Evolutionary conservation across 257 asterid species (phyloP), one percentile per base, ranked within the genome.

Genomic region (Solanum clarkiae): DNA sequence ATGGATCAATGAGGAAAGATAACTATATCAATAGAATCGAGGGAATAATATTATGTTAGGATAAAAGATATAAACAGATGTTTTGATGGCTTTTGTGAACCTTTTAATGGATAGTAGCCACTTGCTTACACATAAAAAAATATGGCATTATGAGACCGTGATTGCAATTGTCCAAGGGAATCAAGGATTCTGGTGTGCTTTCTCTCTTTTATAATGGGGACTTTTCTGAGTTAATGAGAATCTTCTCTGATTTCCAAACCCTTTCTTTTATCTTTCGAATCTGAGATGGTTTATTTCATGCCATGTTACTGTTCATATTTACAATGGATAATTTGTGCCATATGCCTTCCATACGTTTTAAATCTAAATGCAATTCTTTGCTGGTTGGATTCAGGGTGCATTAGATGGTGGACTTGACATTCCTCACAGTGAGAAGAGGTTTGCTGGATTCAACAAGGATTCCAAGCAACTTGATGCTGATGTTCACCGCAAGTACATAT

Each of bases 391-490:
- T 4, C 84, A 95, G 98, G 98, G 98, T 79, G 98, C 97, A 24
- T 86, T 94, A 68, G 98, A 94, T 88, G 98, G 94, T 53, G 98
- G 98, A 15, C 90, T 94, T 4, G 98, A 94, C 82, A 91, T 95
- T 74, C 98, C 98, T 81, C 98, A 95, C 86, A 93, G 97, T 40
- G 98, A 95, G 6, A 93, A 94, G 90, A 92, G 97, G 87, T 94
- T 93, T 86, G 97, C 98, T 51, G 98, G 98, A 53, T 94, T 86
- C 77, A 86, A 80, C 92, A 94, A 94, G 92, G 97, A 91, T 1
- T 87, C 83, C 86, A 93, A 94, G 57, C 90, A 89, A 65, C 97
- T 94, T 85, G 96, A 94, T 70, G 88, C 98, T 59, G 98, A 94
- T 56, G 94, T 90, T 45, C 98, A 94, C 75, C 92, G 97, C 63